A percentile compares a stretch with the other conserved stretches of the same genome.
phyloP scores from a whole-genome alignment of 2,329 filamentous ascomycete genomes.

The Diaporthe nobilis region DNA sequence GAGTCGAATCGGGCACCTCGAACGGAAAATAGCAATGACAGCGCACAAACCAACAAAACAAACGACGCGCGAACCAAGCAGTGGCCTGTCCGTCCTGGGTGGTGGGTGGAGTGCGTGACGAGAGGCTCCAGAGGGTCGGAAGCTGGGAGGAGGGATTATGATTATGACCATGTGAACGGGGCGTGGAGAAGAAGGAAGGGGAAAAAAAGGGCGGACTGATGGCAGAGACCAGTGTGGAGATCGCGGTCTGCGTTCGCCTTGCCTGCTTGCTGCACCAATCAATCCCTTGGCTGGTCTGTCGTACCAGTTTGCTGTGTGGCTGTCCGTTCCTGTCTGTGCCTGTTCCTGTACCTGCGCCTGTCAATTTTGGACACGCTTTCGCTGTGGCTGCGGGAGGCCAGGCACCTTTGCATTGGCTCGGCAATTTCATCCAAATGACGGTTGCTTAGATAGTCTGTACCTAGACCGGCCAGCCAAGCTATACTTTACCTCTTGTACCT shows the following conservation, averaged over 20 bases:
- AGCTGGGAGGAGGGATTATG: slow-evolving; percentile 13
- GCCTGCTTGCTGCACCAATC: slow-evolving; percentile 12
- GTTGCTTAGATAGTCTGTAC: slow-evolving; percentile 15
- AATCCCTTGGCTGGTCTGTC: slow-evolving; percentile 17
- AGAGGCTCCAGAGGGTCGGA: slow-evolving; percentile 25
- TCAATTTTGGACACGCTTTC: slow-evolving; percentile 38
- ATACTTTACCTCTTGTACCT: not conserved
- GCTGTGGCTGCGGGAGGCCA: slow-evolving; percentile 21
- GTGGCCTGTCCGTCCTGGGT: slow-evolving; percentile 23
- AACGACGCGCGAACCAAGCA: slow-evolving; percentile 27
- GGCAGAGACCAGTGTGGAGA: slow-evolving; percentile 23
- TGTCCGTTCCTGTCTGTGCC: not conserved
- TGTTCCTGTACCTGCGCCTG: slow-evolving; percentile 25
- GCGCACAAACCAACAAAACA: slow-evolving; percentile 32
- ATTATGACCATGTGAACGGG: slow-evolving; percentile 28
- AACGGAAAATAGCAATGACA: slow-evolving; percentile 4
- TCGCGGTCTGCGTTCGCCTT: slow-evolving; percentile 10
- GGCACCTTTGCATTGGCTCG: slow-evolving; percentile 35
- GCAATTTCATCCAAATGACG: slow-evolving; percentile 32
- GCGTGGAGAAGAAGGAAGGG: slow-evolving; percentile 30
- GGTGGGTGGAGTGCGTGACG: slow-evolving; percentile 35
- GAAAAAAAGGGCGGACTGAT: slow-evolving; percentile 4
- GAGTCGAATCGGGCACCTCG: slow-evolving; percentile 26
- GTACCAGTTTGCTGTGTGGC: not conserved
- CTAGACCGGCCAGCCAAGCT: not conserved